Percentiles rank a stretch among this genome's conserved stretches.
phyloP scores from a whole-genome alignment of 345 rosid species.

The Bruguiera sexangula region DNA sequence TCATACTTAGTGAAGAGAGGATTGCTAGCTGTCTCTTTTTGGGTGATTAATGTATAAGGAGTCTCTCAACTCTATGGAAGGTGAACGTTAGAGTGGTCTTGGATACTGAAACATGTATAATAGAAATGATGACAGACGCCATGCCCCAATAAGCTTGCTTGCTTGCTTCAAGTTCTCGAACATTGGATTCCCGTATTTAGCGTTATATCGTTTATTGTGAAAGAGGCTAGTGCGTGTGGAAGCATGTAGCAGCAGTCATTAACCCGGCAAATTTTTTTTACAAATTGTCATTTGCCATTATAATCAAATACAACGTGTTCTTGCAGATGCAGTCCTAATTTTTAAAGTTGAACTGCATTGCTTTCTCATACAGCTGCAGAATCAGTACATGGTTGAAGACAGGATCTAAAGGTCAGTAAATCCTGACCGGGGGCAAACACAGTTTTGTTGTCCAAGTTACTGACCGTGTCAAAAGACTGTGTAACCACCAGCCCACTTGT shows the following conservation, averaged over 20 bases:
- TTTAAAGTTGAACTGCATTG: too few species aligned
- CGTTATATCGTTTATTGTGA: slow-evolving; percentile 4
- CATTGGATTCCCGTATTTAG: slow-evolving; percentile 3
- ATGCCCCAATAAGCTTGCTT: slow-evolving; percentile 30
- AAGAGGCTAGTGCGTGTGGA: neutral
- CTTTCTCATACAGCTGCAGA: too few species aligned
- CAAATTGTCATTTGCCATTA: neutral
- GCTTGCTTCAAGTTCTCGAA: slow-evolving; percentile 12
- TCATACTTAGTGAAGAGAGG: slow-evolving; percentile 5
- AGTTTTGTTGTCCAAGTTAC: too few species aligned
- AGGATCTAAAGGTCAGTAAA: too few species aligned
- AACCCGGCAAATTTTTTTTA: slow-evolving; percentile 16
- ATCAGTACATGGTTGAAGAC: too few species aligned
- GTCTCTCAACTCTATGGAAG: slow-evolving; percentile 18
- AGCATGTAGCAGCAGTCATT: neutral
- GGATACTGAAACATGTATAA: slow-evolving; percentile 27
- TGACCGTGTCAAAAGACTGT: too few species aligned
- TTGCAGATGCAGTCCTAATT: neutral
- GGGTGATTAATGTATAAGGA: slow-evolving; percentile 18
- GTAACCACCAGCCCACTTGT: too few species aligned
- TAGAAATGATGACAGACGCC: slow-evolving; percentile 24
- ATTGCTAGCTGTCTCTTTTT: slow-evolving; percentile 13
- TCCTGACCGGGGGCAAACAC: too few species aligned
- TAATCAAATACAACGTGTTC: neutral
- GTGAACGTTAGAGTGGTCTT: slow-evolving; percentile 25